Base-by-base conservation (phyloP, 352 stramenopile species). In the Peronospora belbahrii region DNA sequence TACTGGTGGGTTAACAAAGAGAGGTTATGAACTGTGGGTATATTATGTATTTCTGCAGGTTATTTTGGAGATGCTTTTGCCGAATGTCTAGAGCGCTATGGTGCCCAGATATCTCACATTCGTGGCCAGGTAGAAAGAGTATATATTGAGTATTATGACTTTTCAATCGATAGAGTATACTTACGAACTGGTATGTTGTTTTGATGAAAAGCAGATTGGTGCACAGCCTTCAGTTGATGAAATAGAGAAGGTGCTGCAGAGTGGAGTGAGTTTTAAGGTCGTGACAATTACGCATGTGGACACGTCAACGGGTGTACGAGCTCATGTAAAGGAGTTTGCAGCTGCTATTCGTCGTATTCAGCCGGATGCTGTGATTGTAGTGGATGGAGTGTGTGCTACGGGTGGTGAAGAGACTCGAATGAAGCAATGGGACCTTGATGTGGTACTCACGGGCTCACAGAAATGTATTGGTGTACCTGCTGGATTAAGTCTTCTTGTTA, bases 261-360 rank as follows among this genome's bases (percentile, higher is more conserved):
- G 45, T 20, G 69, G 44, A 11, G 63, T 58, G 18, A 45, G 41
- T 30, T 88, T 80, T 52, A 85, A 85, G 42, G 27, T 85, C 15
- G 67, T 86, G 33, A 86, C 74, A 1, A 85, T 88, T 57, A 88
- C 76, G 8, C 76, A 88, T 28, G 76, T 88, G 14, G 76, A 88
- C 51, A 88, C 76, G 42, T 88, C 76, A 7, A 88, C 76, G 10
- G 76, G 76, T 44, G 76, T 88, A 20, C 62, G 77, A 19, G 65
- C 74, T 18, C 57, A 74, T 22, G 70, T 85, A 41, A 65, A 85
- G 57, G 58, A 73, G 32, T 71, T 84, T 45, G 65, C 76, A 14
- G 65, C 65, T 0, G 46, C 62, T 1, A 72, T 88, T 38, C 76
- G 76, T 37, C 62, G 74, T 25, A 35, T 77, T 6, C 74, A 86